Base-by-base conservation (phyloP, 1,139 yeast genomes). In the Blastobotrys illinoisensis region DNA sequence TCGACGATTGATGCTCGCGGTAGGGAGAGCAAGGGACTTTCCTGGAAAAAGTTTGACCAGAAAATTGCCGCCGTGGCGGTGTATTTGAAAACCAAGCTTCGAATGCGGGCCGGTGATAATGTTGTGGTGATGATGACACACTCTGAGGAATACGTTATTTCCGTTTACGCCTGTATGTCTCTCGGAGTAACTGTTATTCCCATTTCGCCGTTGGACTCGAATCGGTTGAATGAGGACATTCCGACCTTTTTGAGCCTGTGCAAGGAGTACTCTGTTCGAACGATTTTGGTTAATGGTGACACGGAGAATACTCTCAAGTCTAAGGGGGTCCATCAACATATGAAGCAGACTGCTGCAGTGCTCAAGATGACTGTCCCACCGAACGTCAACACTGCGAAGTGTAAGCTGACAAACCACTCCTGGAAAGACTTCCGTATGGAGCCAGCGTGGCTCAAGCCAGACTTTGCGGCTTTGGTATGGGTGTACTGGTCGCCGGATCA, bases 21-120 rank as follows among this genome's bases (percentile, higher is more conserved):
- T 20, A 73, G 73, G 49, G 77, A 74, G 58, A 73, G 82, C 72
- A 72, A 81, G 75, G 73, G 79, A 64, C 74, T 86, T 46, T 83
- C 96, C 0, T 95, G 98, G 98, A 83, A 82, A 60, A 86, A 86
- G 64, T 84, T 93, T 60, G 97, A 89, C 58, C 78, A 77, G 47
- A 79, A 88, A 57, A 80, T 91, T 1, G 87, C 88, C 28, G 85
- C 93, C 0, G 83, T 87, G 26, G 85, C 89, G 48, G 72, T 77
- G 5, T 81, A 86, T 56, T 74, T 83, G 54, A 66, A 79, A 53
- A 74, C 74, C 50, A 81, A 74, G 60, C 72, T 78, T 32, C 71
- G 74, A 1, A 67, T 88, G 49, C 76, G 71, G 52, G 78, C 88
- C 0, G 96, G 96, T 0, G 86, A 85, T 56, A 76, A 79, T 59